Conservation (phyloP, 805 yeast species). For the Candida palmyrensis region DNA sequence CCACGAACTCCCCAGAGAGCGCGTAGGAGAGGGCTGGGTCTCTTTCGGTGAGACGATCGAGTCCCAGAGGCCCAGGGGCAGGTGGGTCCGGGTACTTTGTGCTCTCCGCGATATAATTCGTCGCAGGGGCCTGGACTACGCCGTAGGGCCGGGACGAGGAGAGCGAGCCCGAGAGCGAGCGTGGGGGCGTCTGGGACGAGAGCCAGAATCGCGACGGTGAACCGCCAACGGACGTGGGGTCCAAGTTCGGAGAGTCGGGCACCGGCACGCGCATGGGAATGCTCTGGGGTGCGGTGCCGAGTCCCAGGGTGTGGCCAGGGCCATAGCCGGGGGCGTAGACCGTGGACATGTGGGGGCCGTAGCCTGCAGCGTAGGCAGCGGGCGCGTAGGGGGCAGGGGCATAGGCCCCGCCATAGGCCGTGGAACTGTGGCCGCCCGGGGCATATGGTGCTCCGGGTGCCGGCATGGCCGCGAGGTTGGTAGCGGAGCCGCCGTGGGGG, state of each 20-base stretch:
- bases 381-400: neutral
- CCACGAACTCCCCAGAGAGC: no score
- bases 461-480: no score
- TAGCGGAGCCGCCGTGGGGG: neutral
- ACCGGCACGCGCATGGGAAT: constrained; percentile 20
- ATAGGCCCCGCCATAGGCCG: no score
- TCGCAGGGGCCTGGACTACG: no score
- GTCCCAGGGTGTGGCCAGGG: no score
- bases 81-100: no score
- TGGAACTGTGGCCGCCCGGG: neutral
- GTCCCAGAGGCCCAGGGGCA: no score
- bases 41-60: no score
- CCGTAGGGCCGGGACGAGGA: constrained; percentile 8
- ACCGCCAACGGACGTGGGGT: constrained; percentile 48
- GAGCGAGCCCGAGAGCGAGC: constrained; percentile 19
- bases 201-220: constrained; percentile 54
- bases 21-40: no score
- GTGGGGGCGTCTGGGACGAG: constrained; percentile 50
- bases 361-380: neutral
- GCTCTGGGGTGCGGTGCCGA: constrained; percentile 16
- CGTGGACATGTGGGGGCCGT: no score
- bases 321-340: neutral
- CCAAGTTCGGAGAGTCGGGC: constrained; percentile 51
- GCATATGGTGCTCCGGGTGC: neutral
- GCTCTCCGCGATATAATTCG: no score